phyloP scores from a whole-genome alignment of 1,284 basidiomycete species.

The Puccinia hordei region DNA sequence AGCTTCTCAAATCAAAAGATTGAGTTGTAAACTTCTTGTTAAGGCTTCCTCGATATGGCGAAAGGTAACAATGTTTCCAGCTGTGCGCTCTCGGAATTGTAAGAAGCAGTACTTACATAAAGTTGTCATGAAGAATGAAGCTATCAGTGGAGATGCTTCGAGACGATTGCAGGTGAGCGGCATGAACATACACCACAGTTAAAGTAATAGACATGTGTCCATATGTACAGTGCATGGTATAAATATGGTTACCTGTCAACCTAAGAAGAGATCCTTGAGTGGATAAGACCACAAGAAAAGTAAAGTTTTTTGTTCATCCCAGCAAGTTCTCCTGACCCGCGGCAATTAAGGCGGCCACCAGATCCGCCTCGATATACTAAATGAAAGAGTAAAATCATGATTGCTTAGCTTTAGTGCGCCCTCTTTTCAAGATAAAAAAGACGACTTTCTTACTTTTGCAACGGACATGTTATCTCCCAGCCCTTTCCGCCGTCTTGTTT shows the following conservation, averaged over 20 bases:
- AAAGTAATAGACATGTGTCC: not conserved
- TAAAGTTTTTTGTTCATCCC: constrained; percentile 10
- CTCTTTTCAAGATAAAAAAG: not conserved
- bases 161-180: not conserved
- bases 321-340: constrained; percentile 49
- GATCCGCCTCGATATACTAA: constrained; percentile 49
- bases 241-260: not conserved
- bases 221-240: constrained; percentile 21
- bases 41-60: too few relatives aligned
- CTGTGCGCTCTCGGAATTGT: too few relatives aligned
- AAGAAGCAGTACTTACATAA: too few relatives aligned
- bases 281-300: not conserved
- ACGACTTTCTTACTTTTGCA: constrained; percentile 36
- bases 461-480: constrained; percentile 65
- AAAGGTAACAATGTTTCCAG: too few relatives aligned
- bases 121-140: too few relatives aligned
- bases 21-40: too few relatives aligned
- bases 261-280: not conserved
- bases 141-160: not conserved
- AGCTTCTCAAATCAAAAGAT: too few relatives aligned
- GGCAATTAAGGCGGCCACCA: constrained; percentile 45
- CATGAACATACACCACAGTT: constrained; percentile 15
- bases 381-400: not conserved
- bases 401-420: not conserved
- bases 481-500: constrained; percentile 93